Conservation (phyloP, 1,284 basidiomycete genomes). For the Heimioporus punctisporus region DNA sequence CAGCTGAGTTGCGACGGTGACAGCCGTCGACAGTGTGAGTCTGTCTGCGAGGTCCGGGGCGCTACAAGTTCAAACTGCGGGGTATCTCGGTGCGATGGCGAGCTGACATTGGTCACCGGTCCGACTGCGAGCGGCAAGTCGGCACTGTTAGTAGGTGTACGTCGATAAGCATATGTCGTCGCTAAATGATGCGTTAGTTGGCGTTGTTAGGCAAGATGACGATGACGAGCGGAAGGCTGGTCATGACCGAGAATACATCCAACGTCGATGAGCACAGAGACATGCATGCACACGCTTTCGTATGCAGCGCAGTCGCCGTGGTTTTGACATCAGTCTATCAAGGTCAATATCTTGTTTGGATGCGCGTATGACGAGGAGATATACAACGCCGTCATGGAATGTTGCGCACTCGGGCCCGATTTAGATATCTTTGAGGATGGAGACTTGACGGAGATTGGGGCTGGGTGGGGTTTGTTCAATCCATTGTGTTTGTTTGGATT, state of each 20-base stretch:
- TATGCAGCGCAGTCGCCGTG: slow-evolving; percentile 65
- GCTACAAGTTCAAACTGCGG: slow-evolving; percentile 54
- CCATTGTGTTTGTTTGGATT: not conserved
- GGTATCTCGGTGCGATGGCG: slow-evolving; percentile 57
- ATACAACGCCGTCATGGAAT: slow-evolving; percentile 48
- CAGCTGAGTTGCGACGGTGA: slow-evolving; percentile 2
- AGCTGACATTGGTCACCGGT: slow-evolving; percentile 55
- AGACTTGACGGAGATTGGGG: slow-evolving; percentile 35
- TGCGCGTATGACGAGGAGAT: slow-evolving; percentile 41
- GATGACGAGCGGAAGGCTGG: slow-evolving; percentile 28
- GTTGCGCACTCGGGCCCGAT: slow-evolving; percentile 68
- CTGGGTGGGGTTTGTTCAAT: slow-evolving; percentile 23
- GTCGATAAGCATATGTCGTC: slow-evolving; percentile 5
- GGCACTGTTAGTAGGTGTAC: slow-evolving; percentile 34
- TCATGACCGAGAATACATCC: slow-evolving; percentile 43
- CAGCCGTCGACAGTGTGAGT: slow-evolving; percentile 13
- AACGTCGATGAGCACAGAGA: slow-evolving; percentile 43
- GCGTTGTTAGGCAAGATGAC: slow-evolving; percentile 38
- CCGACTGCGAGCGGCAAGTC: slow-evolving; percentile 77
- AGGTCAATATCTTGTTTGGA: slow-evolving; percentile 51
- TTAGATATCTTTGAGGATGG: slow-evolving; percentile 47
- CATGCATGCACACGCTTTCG: slow-evolving; percentile 51
- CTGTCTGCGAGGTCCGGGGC: slow-evolving; percentile 12
- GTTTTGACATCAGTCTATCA: slow-evolving; percentile 50
- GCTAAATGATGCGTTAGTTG: slow-evolving; percentile 18